phyloP scores from a whole-genome alignment of 2,329 filamentous ascomycete species.

The Penicillium rolfsii region DNA sequence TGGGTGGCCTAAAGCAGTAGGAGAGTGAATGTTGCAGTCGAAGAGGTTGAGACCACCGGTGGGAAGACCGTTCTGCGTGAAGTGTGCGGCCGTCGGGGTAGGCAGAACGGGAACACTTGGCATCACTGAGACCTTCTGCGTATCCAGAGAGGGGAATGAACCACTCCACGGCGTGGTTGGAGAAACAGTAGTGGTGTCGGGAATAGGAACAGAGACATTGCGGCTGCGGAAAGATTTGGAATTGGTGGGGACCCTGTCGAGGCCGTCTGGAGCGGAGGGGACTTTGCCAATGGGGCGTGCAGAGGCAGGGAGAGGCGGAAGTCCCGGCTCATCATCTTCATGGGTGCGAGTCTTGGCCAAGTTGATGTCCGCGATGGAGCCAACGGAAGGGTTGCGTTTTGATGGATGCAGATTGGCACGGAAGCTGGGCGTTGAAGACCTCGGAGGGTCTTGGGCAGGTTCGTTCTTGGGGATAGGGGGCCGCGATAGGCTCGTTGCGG shows the following conservation, averaged over 20 bases:
- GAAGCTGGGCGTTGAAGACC: slow-evolving; percentile 20
- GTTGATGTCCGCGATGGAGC: slow-evolving; percentile 43
- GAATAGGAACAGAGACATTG: slow-evolving; percentile 69
- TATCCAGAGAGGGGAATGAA: slow-evolving; percentile 60
- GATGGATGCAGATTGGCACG: slow-evolving; percentile 31
- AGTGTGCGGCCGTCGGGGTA: slow-evolving; percentile 67
- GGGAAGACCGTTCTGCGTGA: slow-evolving; percentile 59
- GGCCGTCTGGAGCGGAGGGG: slow-evolving; percentile 45
- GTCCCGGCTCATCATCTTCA: slow-evolving; percentile 45
- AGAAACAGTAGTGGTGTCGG: slow-evolving; percentile 66
- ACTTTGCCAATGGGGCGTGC: slow-evolving; percentile 43
- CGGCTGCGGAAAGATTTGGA: slow-evolving; percentile 72
- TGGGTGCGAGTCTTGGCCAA: slow-evolving; percentile 50
- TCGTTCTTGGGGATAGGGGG: slow-evolving; percentile 38
- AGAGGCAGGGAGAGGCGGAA: slow-evolving; percentile 40
- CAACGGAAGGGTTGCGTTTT: slow-evolving; percentile 38
- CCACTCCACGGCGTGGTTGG: slow-evolving; percentile 74
- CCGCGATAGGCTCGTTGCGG: slow-evolving; percentile 29
- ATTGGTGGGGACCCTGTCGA: slow-evolving; percentile 72
- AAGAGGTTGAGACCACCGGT: slow-evolving; percentile 78
- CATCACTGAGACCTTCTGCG: slow-evolving; percentile 52
- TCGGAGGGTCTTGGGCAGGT: slow-evolving; percentile 20
- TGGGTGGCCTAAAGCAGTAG: slow-evolving; percentile 65
- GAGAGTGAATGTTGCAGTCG: slow-evolving; percentile 77
- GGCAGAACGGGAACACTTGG: slow-evolving; percentile 64